Conservation (phyloP, 2,329 filamentous ascomycete genomes). For the Moelleriella libera region DNA sequence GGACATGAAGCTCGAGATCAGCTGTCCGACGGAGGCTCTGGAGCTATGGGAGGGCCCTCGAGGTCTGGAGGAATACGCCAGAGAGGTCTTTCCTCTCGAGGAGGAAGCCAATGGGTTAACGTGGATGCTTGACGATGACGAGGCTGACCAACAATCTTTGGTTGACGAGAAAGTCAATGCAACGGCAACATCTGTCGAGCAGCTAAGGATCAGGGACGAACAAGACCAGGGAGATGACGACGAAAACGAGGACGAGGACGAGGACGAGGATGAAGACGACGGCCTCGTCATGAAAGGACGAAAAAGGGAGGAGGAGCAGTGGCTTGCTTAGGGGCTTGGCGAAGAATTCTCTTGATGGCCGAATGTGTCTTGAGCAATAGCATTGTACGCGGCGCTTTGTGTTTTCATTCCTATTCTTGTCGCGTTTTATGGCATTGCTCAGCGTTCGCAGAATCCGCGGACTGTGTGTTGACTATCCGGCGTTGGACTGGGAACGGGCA, state of each 20-base stretch:
- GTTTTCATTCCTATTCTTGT: too few species aligned
- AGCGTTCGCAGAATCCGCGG: too few species aligned
- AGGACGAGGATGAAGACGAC: constrained; percentile 39
- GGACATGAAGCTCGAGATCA: constrained; percentile 38
- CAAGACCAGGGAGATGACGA: background rate
- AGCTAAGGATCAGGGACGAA: constrained; percentile 24
- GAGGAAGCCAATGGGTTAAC: constrained; percentile 86
- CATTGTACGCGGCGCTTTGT: too few species aligned
- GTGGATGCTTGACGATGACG: constrained; percentile 64
- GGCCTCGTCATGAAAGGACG: constrained; percentile 42
- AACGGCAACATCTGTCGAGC: constrained; percentile 21
- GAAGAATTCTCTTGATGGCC: background rate
- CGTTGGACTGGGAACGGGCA: too few species aligned
- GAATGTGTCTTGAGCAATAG: too few species aligned
- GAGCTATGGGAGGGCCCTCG: constrained; percentile 85
- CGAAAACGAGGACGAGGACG: constrained; percentile 17
- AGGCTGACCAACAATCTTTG: constrained; percentile 16
- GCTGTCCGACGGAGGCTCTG: constrained; percentile 61
- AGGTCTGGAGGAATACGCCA: constrained; percentile 84
- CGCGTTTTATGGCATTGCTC: too few species aligned
- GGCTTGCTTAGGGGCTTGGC: constrained; percentile 30
- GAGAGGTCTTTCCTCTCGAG: constrained; percentile 87
- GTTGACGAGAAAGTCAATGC: constrained; percentile 19
- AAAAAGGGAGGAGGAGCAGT: constrained; percentile 44
- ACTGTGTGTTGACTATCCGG: too few species aligned